Percentiles rank a stretch among this genome's conserved stretches.
Evolutionary conservation across 345 rosid genomes (phyloP).

Genomic region (Eucalyptus guilfoylei): DNA sequence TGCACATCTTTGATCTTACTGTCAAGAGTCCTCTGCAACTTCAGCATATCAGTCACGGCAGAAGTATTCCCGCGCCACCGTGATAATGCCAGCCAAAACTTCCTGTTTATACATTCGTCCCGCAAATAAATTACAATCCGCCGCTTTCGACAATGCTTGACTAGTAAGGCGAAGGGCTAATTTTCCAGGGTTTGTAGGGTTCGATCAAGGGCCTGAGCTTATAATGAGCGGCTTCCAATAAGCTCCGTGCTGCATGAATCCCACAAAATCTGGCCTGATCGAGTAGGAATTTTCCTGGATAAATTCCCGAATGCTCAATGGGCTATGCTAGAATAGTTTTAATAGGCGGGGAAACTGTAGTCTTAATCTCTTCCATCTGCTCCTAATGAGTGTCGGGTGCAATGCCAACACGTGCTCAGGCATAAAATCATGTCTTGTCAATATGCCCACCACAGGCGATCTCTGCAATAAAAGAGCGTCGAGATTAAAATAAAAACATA

Average conservation of each 20-base stretch:
- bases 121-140: background rate
- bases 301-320: background rate
- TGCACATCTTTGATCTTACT: background rate
- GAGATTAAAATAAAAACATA: background rate
- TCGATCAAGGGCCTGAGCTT: background rate
- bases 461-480: slow-evolving; percentile 29
- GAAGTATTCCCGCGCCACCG: background rate
- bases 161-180: background rate
- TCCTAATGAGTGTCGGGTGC: slow-evolving; percentile 40
- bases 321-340: background rate
- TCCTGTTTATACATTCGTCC: background rate
- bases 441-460: slow-evolving; percentile 68
- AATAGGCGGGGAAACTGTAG: slow-evolving; percentile 22
- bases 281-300: background rate
- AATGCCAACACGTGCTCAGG: slow-evolving; percentile 64
- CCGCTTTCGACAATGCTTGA: background rate
- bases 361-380: slow-evolving; percentile 76
- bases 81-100: background rate
- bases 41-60: background rate
- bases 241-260: background rate
- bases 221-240: background rate
- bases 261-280: background rate
- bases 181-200: background rate
- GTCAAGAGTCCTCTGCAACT: background rate
- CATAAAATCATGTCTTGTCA: slow-evolving; percentile 96